These are phyloP conservation scores for Ganoderma leucocontextum DNA, from an alignment of 1,284 basidiomycete species.

Conservation along the genomic window DNA sequence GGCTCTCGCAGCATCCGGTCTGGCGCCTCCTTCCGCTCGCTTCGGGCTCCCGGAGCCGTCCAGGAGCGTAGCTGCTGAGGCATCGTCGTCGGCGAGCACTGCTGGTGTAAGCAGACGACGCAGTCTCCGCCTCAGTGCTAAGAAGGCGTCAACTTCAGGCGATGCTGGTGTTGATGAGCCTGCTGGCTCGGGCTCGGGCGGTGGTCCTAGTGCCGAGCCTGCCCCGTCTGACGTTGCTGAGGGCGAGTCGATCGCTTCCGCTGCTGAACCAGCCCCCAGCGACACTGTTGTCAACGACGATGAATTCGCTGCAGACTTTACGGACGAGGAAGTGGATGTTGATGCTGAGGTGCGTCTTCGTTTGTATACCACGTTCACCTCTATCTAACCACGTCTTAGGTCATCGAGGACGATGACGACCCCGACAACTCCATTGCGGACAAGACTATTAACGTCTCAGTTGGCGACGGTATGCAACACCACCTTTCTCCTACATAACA, in stretches of 20 bases:
- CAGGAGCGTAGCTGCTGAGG: constrained; percentile 37
- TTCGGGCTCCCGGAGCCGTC: constrained; percentile 43
- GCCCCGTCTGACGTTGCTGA: constrained; percentile 41
- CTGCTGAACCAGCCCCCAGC: constrained; percentile 51
- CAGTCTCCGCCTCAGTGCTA: constrained; percentile 85
- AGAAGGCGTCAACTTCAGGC: constrained; percentile 51
- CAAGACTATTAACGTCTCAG: constrained; percentile 87
- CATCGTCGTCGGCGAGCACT: constrained; percentile 47
- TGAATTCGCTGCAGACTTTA: constrained; percentile 73
- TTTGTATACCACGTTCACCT: background rate
- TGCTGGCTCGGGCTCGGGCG: background rate
- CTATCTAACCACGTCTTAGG: constrained; percentile 43
- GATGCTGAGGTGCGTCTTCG: constrained; percentile 58
- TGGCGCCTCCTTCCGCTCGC: constrained; percentile 53
- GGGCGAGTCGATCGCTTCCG: constrained; percentile 36
- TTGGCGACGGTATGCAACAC: constrained; percentile 71
- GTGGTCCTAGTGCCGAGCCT: constrained; percentile 26
- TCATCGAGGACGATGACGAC: constrained; percentile 77
- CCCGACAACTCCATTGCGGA: constrained; percentile 72
- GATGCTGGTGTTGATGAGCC: constrained; percentile 18
- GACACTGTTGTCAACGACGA: constrained; percentile 67
- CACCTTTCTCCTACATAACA: background rate
- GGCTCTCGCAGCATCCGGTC: constrained; percentile 83
- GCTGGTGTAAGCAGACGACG: constrained; percentile 65
- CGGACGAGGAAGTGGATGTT: constrained; percentile 81